A percentile compares a stretch with the other conserved stretches of the same genome.
Evolutionary conservation across 305 asterid species (phyloP).

Genomic region (Fraxinus dipetala): DNA sequence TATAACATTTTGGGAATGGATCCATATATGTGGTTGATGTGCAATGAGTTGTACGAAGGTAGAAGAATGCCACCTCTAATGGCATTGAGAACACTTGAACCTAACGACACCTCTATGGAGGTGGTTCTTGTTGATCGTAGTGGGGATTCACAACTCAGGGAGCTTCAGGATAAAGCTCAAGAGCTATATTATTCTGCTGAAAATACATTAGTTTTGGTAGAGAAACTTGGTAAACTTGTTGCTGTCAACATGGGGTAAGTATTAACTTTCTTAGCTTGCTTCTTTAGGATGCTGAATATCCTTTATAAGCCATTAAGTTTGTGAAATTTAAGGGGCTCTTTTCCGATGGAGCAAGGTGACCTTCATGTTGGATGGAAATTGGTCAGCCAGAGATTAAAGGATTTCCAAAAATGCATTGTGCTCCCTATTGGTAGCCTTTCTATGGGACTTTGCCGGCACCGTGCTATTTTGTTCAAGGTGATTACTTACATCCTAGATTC

Average conservation of each 20-base stretch:
- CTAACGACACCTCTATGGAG: slow-evolving; percentile 67
- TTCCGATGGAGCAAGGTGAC: slow-evolving; percentile 83
- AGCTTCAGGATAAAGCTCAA: slow-evolving; percentile 87
- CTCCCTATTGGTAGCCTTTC: slow-evolving; percentile 56
- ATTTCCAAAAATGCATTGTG: slow-evolving; percentile 63
- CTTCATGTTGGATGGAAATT: slow-evolving; percentile 66
- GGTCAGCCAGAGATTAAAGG: slow-evolving; percentile 35
- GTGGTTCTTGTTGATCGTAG: slow-evolving; percentile 79
- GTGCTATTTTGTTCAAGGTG: slow-evolving; percentile 88
- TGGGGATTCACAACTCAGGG: slow-evolving; percentile 81
- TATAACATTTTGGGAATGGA: slow-evolving; percentile 86
- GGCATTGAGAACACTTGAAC: slow-evolving; percentile 59
- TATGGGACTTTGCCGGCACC: slow-evolving; percentile 93
- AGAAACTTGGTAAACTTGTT: slow-evolving; percentile 86
- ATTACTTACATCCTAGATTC: slow-evolving; percentile 11
- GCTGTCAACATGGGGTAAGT: slow-evolving; percentile 88
- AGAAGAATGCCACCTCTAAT: slow-evolving; percentile 61
- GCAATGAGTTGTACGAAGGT: slow-evolving; percentile 78
- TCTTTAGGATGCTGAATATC: not conserved
- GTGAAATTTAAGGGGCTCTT: slow-evolving; percentile 72
- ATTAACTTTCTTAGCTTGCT: slow-evolving; percentile 2
- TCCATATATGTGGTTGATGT: slow-evolving; percentile 88
- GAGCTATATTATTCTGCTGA: slow-evolving; percentile 73
- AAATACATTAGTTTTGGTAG: slow-evolving; percentile 61
- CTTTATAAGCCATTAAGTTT: slow-evolving; percentile 4